Evolutionary conservation across 2,329 filamentous ascomycete species (phyloP).

Genomic region (Plectosphaerella sp.): DNA sequence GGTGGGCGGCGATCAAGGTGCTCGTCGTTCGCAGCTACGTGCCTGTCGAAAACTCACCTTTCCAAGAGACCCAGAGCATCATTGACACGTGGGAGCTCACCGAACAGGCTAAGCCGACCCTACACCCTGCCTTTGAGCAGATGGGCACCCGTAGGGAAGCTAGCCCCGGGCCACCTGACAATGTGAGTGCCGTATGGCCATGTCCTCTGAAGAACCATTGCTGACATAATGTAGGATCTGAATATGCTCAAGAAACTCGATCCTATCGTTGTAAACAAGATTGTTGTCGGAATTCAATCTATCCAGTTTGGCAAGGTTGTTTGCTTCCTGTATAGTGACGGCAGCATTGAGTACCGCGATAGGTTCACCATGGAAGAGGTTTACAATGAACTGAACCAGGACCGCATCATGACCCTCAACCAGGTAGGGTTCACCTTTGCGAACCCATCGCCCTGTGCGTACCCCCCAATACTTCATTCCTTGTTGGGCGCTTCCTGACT

Average conservation of each 20-base stretch:
- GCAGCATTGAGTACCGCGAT: slow-evolving; percentile 76
- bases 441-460: slow-evolving; percentile 60
- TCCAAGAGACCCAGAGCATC: slow-evolving; percentile 65
- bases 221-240: background rate
- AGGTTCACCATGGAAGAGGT: slow-evolving; percentile 67
- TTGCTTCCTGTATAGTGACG: slow-evolving; percentile 73
- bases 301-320: slow-evolving; percentile 69
- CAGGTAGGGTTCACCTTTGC: slow-evolving; percentile 76
- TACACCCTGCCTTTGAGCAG: slow-evolving; percentile 76
- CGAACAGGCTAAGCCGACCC: slow-evolving; percentile 55
- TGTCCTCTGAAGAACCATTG: background rate
- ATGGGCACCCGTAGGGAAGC: slow-evolving; percentile 60
- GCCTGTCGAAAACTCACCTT: slow-evolving; percentile 48
- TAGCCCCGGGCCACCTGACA: slow-evolving; percentile 9
- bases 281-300: slow-evolving; percentile 63
- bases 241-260: slow-evolving; percentile 57
- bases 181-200: background rate
- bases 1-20: slow-evolving; percentile 56
- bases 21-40: slow-evolving; percentile 68
- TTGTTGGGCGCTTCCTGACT: background rate
- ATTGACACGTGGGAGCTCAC: slow-evolving; percentile 82
- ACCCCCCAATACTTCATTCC: background rate
- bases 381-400: slow-evolving; percentile 58
- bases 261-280: slow-evolving; percentile 65
- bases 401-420: slow-evolving; percentile 63